phyloP scores from a whole-genome alignment of 148 eudicot species.

The Hydrangea macrophylla region DNA sequence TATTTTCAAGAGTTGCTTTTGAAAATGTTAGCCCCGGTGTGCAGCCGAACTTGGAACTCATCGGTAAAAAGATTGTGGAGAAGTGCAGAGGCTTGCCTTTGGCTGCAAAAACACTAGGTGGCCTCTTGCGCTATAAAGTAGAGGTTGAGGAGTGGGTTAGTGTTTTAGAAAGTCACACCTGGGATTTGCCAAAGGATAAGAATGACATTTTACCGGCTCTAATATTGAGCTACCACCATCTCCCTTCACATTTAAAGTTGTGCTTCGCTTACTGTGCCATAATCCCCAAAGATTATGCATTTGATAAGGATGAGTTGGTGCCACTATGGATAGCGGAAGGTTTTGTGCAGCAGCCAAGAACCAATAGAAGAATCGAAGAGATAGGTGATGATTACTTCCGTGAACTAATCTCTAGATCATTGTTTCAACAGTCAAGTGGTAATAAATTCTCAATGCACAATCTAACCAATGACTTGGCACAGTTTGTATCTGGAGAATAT shows the following conservation, averaged over 20 bases:
- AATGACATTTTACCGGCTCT: constrained; percentile 19
- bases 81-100: constrained; percentile 29
- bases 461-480: neutral
- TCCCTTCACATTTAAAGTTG: constrained; percentile 18
- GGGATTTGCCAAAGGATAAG: constrained; percentile 7
- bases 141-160: constrained; percentile 13
- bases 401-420: neutral
- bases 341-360: neutral
- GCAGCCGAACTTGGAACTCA: neutral
- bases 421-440: neutral
- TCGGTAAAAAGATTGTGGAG: constrained; percentile 11
- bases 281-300: constrained; percentile 24
- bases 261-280: constrained; percentile 25
- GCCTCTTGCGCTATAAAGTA: constrained; percentile 14
- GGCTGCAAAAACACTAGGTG: constrained; percentile 25
- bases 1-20: neutral
- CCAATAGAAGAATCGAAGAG: neutral
- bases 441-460: neutral
- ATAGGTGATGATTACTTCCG: neutral
- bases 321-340: constrained; percentile 23
- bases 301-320: constrained; percentile 17
- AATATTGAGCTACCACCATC: constrained; percentile 25
- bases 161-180: constrained; percentile 16
- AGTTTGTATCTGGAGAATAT: neutral
- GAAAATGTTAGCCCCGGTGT: neutral